Percentiles rank a stretch among this genome's conserved stretches.
Evolutionary conservation across 2,329 filamentous ascomycete species (phyloP).

Genomic region (Thielaviopsis punctulata): DNA sequence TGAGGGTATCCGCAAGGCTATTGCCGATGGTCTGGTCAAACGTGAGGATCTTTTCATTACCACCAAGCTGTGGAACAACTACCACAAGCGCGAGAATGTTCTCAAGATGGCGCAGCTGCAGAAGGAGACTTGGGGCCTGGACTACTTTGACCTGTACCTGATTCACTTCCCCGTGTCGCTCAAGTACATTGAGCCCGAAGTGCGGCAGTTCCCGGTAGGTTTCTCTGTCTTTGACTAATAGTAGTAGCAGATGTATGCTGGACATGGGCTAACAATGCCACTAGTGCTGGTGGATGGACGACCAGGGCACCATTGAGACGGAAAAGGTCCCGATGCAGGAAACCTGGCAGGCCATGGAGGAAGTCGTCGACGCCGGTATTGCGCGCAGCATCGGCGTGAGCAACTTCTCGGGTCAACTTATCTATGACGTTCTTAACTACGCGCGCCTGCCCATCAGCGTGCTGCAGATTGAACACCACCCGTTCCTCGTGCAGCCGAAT

Average conservation of each 20-base stretch:
- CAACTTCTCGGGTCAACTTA: constrained; percentile 64
- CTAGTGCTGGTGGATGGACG: constrained; percentile 11
- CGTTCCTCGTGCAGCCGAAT: constrained; percentile 61
- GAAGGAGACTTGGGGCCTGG: constrained; percentile 65
- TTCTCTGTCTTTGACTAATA: constrained; percentile 40
- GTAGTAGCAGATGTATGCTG: not conserved
- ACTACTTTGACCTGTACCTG: constrained; percentile 82
- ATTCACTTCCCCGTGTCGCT: constrained; percentile 81
- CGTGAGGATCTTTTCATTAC: constrained; percentile 79
- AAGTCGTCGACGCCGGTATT: constrained; percentile 49
- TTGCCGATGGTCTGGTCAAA: constrained; percentile 50
- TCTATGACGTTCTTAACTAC: constrained; percentile 68
- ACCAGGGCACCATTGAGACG: constrained; percentile 5
- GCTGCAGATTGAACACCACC: constrained; percentile 82
- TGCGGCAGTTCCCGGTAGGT: constrained; percentile 64
- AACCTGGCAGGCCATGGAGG: constrained; percentile 71
- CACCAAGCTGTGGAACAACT: constrained; percentile 85
- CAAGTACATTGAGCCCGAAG: constrained; percentile 65
- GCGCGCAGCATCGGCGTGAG: constrained; percentile 60
- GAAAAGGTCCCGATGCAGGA: constrained; percentile 54
- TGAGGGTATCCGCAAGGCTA: constrained; percentile 59
- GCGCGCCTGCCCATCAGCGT: constrained; percentile 57
- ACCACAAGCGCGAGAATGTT: constrained; percentile 66
- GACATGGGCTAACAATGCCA: not conserved
- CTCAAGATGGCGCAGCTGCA: constrained; percentile 60